Conservation (phyloP, 2,329 filamentous ascomycete species). For the Ophiocordyceps robertsii region DNA sequence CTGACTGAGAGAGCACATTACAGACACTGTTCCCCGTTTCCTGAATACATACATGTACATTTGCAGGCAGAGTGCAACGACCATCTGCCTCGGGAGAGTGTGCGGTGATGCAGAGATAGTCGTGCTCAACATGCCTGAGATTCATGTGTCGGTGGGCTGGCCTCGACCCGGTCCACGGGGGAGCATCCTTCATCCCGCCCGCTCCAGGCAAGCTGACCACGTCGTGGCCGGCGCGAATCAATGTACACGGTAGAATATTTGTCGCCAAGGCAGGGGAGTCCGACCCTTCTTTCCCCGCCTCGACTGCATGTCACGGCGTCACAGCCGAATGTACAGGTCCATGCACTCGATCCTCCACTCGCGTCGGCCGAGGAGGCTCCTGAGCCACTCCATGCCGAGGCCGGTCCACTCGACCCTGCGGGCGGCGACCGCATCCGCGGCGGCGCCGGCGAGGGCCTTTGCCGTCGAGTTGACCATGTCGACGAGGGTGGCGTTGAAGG, state of each 20-base stretch:
- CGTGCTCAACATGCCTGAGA: too few species aligned
- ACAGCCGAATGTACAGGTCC: constrained; percentile 68
- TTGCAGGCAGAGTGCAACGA: neutral
- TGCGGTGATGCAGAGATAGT: neutral
- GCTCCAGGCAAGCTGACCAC: too few species aligned
- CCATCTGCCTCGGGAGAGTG: neutral
- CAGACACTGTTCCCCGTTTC: neutral
- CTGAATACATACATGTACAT: neutral
- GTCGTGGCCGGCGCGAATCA: too few species aligned
- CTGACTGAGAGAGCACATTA: neutral
- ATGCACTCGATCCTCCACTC: constrained; percentile 90
- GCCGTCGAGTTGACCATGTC: constrained; percentile 57
- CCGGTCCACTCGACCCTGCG: constrained; percentile 56
- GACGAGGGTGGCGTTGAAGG: constrained; percentile 34
- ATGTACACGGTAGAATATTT: too few species aligned
- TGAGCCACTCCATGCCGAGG: constrained; percentile 73
- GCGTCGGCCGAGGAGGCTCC: constrained; percentile 64
- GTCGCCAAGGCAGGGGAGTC: too few species aligned
- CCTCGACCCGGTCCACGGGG: too few species aligned
- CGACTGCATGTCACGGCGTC: neutral
- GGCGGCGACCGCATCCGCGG: constrained; percentile 46
- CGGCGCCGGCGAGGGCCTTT: constrained; percentile 51
- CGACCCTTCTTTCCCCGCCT: neutral
- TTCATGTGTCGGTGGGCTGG: too few species aligned
- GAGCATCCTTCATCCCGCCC: too few species aligned